These are phyloP conservation scores for Phoma herbarum DNA, from an alignment of 2,329 filamentous ascomycete genomes.

Conservation along the genomic window DNA sequence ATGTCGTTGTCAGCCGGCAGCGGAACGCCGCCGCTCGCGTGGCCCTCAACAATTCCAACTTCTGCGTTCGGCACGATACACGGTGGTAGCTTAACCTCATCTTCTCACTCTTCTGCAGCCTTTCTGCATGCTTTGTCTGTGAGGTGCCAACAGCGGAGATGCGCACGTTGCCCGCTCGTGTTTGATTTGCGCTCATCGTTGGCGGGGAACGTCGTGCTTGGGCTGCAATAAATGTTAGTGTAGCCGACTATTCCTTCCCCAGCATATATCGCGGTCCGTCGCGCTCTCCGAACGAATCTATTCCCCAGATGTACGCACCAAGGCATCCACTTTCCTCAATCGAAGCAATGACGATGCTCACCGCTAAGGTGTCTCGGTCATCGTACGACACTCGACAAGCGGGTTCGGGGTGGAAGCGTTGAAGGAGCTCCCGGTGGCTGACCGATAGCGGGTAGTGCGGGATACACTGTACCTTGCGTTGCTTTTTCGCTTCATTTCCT, in stretches of 20 bases:
- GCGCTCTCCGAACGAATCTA: constrained; percentile 26
- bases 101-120: constrained; percentile 21
- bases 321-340: constrained; percentile 2
- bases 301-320: constrained; percentile 11
- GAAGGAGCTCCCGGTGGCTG: constrained; percentile 10
- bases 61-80: constrained; percentile 36
- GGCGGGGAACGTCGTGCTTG: constrained; percentile 21
- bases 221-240: constrained; percentile 24
- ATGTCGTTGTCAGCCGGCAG: constrained; percentile 23
- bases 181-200: constrained; percentile 10
- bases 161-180: constrained; percentile 27
- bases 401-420: background rate
- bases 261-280: constrained; percentile 36
- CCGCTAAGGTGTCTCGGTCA: constrained; percentile 6
- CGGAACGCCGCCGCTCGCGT: constrained; percentile 18
- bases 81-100: constrained; percentile 34
- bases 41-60: constrained; percentile 20
- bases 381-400: constrained; percentile 17
- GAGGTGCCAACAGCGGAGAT: constrained; percentile 26
- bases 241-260: constrained; percentile 23
- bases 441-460: constrained; percentile 13
- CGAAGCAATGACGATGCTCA: constrained; percentile 2
- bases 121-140: background rate
- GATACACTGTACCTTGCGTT: constrained; percentile 16
- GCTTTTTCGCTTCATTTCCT: constrained; percentile 27